Conservation (phyloP, 257 asterid species). For the Jacaranda copaia region DNA sequence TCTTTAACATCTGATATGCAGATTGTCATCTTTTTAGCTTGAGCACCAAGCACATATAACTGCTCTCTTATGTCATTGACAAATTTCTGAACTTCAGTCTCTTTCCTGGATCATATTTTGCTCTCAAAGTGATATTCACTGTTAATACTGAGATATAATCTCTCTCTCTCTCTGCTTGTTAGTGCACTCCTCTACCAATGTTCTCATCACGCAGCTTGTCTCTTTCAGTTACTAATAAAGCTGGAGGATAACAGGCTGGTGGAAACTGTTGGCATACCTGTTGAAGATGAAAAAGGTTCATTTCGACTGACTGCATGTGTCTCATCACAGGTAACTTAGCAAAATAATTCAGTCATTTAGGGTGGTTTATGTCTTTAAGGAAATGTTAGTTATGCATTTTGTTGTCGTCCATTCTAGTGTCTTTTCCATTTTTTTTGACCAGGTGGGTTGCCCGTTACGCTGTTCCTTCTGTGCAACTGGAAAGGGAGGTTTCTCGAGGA, state of each 20-base stretch:
- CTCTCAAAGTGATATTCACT: background rate
- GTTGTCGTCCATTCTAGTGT: slow-evolving; percentile 24
- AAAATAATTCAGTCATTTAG: slow-evolving; percentile 3
- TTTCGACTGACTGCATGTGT: slow-evolving; percentile 93
- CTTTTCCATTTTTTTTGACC: slow-evolving; percentile 34
- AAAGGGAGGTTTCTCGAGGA: slow-evolving; percentile 94
- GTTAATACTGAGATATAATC: background rate
- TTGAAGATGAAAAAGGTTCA: slow-evolving; percentile 71
- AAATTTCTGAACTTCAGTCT: slow-evolving; percentile 2
- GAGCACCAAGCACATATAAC: background rate
- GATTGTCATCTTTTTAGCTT: background rate
- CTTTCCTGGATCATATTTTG: background rate
- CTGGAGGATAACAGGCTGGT: slow-evolving; percentile 85
- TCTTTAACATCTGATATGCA: slow-evolving; percentile 3
- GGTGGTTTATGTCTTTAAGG: slow-evolving; percentile 24
- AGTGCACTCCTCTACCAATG: slow-evolving; percentile 13
- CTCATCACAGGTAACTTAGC: slow-evolving; percentile 79
- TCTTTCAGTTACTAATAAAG: slow-evolving; percentile 74
- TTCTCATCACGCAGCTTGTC: slow-evolving; percentile 28
- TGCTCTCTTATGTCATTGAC: background rate
- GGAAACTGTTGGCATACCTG: slow-evolving; percentile 98
- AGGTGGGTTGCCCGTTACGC: slow-evolving; percentile 97
- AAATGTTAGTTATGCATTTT: slow-evolving; percentile 9
- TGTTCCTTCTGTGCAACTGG: slow-evolving; percentile 99
- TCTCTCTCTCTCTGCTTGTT: background rate